phyloP scores from a whole-genome alignment of 176 grass and related monocot genomes.

The sorghum (Sorghum bicolor) region Sorghum_bicolor_NCBIv3 NC_012875.2:1791501-1792000 shows the following conservation, averaged over 20 bases:
- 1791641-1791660: not conserved
- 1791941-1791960: not conserved
- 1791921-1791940: slow-evolving; percentile 15
- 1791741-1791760: slow-evolving; percentile 10
- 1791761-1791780: slow-evolving; percentile 9
- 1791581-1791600: slow-evolving; percentile 3
- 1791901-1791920: not conserved
- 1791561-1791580: not conserved
- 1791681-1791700: slow-evolving; percentile 26
- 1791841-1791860: not conserved
- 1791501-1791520: not conserved
- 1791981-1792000: slow-evolving; percentile 10
- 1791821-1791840: not conserved
- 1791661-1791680: slow-evolving; percentile 10
- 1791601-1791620: slow-evolving; percentile 1
- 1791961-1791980: not conserved
- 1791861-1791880: slow-evolving; percentile 24
- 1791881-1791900: not conserved
- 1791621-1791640: not conserved
- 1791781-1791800: slow-evolving; percentile 19
- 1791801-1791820: not conserved
- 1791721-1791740: not conserved
- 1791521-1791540: slow-evolving; percentile 4
- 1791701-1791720: slow-evolving; percentile 18
- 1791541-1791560: not conserved